Evolutionary conservation across 371 early-diverging fungal species (phyloP), one percentile per base, ranked within the genome.

Genomic region (Dichotomocladium elegans): DNA sequence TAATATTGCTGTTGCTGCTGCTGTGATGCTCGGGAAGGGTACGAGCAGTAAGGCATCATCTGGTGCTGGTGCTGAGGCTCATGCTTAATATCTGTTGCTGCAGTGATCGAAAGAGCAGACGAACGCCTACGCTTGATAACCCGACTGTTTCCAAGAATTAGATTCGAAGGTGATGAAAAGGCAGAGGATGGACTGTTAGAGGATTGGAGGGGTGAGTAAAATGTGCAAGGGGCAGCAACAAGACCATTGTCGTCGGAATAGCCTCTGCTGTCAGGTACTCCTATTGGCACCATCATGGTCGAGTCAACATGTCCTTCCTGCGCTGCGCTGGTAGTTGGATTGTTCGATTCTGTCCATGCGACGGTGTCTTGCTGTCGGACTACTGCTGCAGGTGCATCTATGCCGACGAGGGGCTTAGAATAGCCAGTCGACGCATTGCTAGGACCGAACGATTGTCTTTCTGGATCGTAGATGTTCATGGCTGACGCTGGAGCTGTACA

Each of bases 171-270:
- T 26, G 53, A 37, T 43, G 53, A 52, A 26, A 52, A 42, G 25
- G 41, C 53, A 12, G 53, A 52, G 12, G 43, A 52, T 19, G 53
- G 53, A 34, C 53, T 52, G 11, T 42, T 37, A 31, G 28, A 43
- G 44, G 27, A 42, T 24, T 25, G 29, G 19, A 29, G 10, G 33
- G 53, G 41, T 14, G 53, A 52, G 43, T 52, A 52, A 27, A 41
- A 52, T 42, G 49, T 48, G 49, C 33, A 48, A 33, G 42, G 53
- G 41, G 53, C n/a, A n/a, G n/a, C 26, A 19, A 52, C 53, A 29
- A 52, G 43, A 22, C 26, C 43, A 44, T 48, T 35, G 35, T 48
- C 49, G 4, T n/a, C n/a, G 34, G 22, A 31, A 48, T 33, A 35
- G 21, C 37, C 49, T 33, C 49, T 35, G 30, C 49, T 48, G 11